Base-by-base conservation (phyloP, 768 basidiomycete species). In the Collybia nuda region DNA sequence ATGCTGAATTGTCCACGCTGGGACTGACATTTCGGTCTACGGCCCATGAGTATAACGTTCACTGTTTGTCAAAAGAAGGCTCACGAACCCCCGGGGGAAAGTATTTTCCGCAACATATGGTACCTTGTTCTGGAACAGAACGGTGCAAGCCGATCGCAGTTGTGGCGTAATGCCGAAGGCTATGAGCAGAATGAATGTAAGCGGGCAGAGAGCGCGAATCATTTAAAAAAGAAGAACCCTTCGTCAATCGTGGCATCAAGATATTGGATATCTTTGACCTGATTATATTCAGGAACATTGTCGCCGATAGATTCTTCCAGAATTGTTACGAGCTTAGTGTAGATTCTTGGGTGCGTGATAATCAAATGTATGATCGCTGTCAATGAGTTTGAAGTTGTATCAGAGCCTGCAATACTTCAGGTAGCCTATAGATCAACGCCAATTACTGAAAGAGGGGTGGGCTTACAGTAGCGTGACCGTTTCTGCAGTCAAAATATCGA, bases 61-160 rank as follows among this genome's bases (percentile, higher is more conserved):
- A 32, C 32, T 6, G 12, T 32, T 11, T 28, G 28, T n/a, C 24
- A 7, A 26, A 32, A 14, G 37, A 41, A n/a, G 40, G 8, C 3
- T 14, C 2, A 57, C 62, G 50, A 29, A 68, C 65, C 14, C 70
- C 70, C 48, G 56, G 48, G 44, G 64, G 61, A 57, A 72, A 62
- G 51, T 57, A 57, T 35, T 54, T 42, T 36, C 65, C 64, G 12
- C 51, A 42, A 58, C 60, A 56, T 23, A 56, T 56, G 23, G 56
- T 51, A 40, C 65, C 65, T 5, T 38, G 65, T n/a, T 48, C 48
- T 19, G 69, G 68, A 9, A 67, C 70, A 17, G 59, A 40, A 19
- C 72, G 58, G 18, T 65, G 69, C 1, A 72, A 57, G 3, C 70
- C 72, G 22, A 72, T 67, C 2, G 69, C 69, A 17, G 64, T 67